phyloP scores from a whole-genome alignment of 192 early-diverging fungal species.

The Umbelopsis sp. region DNA sequence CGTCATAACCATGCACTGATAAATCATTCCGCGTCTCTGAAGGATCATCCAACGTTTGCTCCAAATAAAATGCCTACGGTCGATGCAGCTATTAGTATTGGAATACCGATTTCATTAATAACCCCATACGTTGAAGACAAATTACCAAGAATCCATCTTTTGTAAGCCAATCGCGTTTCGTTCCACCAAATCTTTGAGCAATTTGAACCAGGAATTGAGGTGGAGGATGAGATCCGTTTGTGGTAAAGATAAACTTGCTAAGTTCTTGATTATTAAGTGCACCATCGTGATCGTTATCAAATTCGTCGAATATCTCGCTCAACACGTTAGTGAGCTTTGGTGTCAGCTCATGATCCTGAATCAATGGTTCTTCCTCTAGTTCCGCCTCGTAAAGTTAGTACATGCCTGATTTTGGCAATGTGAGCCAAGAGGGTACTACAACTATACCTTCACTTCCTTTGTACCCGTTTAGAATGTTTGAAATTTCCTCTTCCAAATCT shows the following conservation, averaged over 20 bases:
- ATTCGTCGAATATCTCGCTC: conserved; percentile 44
- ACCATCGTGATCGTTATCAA: conserved; percentile 53
- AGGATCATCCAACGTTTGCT: conserved; percentile 58
- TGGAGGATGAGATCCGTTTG: conserved; percentile 55
- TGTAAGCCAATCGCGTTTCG: conserved; percentile 45
- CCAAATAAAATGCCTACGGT: conserved; percentile 48
- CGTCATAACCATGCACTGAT: conserved; percentile 55
- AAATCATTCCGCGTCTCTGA: conserved; percentile 56
- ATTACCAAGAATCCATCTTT: conserved; percentile 49
- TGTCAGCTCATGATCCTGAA: conserved; percentile 42
- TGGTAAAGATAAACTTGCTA: conserved; percentile 47
- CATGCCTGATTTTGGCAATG: neutral
- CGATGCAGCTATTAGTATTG: neutral
- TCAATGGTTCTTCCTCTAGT: conserved; percentile 40
- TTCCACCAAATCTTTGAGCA: conserved; percentile 51
- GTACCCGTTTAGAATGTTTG: conserved; percentile 49
- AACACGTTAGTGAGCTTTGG: conserved; percentile 38
- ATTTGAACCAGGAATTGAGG: conserved; percentile 54
- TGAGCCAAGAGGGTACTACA: neutral
- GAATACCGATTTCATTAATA: too few relatives aligned
- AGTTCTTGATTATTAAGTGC: conserved; percentile 44
- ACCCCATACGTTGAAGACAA: neutral
- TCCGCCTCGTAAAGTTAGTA: neutral
- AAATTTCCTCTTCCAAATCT: conserved; percentile 52
- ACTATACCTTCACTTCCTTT: conserved; percentile 26